A percentile compares a stretch with the other conserved stretches of the same genome.
Evolutionary conservation across 441 rosid species (phyloP).

Genomic region (Cnidoscolus chayamansa): DNA sequence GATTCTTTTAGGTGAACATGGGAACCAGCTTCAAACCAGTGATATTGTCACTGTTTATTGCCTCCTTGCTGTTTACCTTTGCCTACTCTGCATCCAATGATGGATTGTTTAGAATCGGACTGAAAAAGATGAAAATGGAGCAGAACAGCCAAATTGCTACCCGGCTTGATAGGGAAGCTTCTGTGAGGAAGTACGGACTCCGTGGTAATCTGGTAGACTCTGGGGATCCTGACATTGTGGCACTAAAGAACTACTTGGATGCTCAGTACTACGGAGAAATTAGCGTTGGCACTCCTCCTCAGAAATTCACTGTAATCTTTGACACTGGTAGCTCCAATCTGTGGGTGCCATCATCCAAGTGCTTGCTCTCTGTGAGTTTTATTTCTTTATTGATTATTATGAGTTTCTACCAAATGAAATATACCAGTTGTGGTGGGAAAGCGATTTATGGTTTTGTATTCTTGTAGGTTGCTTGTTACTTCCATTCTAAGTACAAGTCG

Average conservation of each 20-base stretch:
- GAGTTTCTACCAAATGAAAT: not conserved
- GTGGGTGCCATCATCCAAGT: slow-evolving; percentile 82
- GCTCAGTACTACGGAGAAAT: slow-evolving; percentile 86
- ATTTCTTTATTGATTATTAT: not conserved
- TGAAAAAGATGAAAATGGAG: slow-evolving; percentile 60
- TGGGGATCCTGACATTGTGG: slow-evolving; percentile 56
- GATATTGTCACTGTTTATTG: slow-evolving; percentile 36
- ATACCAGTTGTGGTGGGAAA: not conserved
- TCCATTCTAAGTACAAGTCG: slow-evolving; percentile 68
- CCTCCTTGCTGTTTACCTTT: slow-evolving; percentile 34
- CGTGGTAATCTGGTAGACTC: slow-evolving; percentile 33
- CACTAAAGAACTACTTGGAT: slow-evolving; percentile 67
- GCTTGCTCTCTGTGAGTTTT: slow-evolving; percentile 59
- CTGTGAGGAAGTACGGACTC: slow-evolving; percentile 34
- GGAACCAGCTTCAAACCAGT: slow-evolving; percentile 25
- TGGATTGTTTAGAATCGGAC: slow-evolving; percentile 53
- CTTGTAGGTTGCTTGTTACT: slow-evolving; percentile 59
- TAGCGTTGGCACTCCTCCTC: slow-evolving; percentile 69
- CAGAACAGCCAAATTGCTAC: slow-evolving; percentile 40
- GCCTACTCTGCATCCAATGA: slow-evolving; percentile 37
- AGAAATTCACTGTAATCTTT: slow-evolving; percentile 72
- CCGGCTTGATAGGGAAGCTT: slow-evolving; percentile 36
- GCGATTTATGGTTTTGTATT: not conserved
- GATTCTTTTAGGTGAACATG: slow-evolving; percentile 45
- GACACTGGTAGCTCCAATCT: slow-evolving; percentile 87